These are phyloP conservation scores for Trichocomaceae sp. DNA, from an alignment of 2,329 filamentous ascomycete species.

Conservation along the genomic window DNA sequence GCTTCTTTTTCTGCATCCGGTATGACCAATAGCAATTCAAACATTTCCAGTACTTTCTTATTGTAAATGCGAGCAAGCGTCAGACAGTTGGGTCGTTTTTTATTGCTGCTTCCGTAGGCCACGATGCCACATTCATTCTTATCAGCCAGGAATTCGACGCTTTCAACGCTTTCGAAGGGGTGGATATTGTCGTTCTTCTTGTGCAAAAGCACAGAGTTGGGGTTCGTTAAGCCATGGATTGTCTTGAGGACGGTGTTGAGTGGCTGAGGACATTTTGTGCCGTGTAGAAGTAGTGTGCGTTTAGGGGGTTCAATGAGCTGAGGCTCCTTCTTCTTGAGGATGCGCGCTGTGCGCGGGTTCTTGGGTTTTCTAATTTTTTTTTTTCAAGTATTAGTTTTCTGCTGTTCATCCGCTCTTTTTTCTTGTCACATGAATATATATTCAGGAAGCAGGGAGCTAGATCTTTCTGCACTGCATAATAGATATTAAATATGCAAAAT, in stretches of 20 bases:
- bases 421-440: neutral
- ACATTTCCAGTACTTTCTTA: constrained; percentile 87
- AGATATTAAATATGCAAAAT: neutral
- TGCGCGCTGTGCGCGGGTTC: constrained; percentile 87
- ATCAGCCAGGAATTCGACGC: constrained; percentile 88
- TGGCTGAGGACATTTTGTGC: constrained; percentile 75
- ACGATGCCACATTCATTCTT: constrained; percentile 91
- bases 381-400: neutral
- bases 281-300: constrained; percentile 80
- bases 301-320: constrained; percentile 87
- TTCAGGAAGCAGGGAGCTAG: neutral
- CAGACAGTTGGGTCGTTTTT: constrained; percentile 90
- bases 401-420: neutral
- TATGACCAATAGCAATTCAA: constrained; percentile 82
- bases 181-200: constrained; percentile 91
- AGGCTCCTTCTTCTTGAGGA: constrained; percentile 85
- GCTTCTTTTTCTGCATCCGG: constrained; percentile 51
- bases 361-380: constrained; percentile 53
- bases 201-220: constrained; percentile 80
- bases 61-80: constrained; percentile 78
- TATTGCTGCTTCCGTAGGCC: constrained; percentile 76
- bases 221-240: constrained; percentile 75
- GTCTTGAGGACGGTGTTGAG: constrained; percentile 79
- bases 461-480: neutral
- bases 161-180: constrained; percentile 84